Percentiles rank a stretch among this genome's conserved stretches.
Evolutionary conservation across 2,329 filamentous ascomycete genomes (phyloP).

Genomic region (Trichoderma lentiforme): DNA sequence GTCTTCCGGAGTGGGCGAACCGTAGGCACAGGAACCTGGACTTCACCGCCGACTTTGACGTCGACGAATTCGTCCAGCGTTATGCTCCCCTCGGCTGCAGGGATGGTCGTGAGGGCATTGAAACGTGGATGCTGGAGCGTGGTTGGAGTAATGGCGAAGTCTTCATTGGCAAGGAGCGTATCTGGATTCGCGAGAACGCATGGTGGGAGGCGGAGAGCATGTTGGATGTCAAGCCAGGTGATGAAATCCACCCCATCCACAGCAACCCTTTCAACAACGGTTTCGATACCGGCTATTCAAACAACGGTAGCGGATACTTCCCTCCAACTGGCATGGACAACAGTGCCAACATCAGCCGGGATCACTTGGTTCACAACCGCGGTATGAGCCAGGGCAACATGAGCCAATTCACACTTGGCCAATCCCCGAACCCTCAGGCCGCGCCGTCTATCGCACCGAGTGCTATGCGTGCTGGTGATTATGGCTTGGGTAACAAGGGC

Average conservation of each 20-base stretch:
- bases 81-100: slow-evolving; percentile 82
- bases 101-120: slow-evolving; percentile 87
- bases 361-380: slow-evolving; percentile 65
- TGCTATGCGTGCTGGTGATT: slow-evolving; percentile 69
- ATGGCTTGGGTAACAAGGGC: slow-evolving; percentile 82
- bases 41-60: slow-evolving; percentile 94
- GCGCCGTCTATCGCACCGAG: slow-evolving; percentile 61
- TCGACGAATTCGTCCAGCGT: slow-evolving; percentile 83
- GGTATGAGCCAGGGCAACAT: slow-evolving; percentile 54
- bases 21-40: slow-evolving; percentile 86
- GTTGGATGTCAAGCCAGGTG: slow-evolving; percentile 78
- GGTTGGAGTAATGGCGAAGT: slow-evolving; percentile 99
- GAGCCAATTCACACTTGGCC: slow-evolving; percentile 51
- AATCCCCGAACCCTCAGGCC: slow-evolving; percentile 36
- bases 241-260: slow-evolving; percentile 40
- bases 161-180: slow-evolving; percentile 80
- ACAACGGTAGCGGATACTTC: slow-evolving; percentile 68
- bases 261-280: slow-evolving; percentile 44
- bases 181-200: slow-evolving; percentile 90
- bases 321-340: slow-evolving; percentile 57
- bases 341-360: slow-evolving; percentile 64
- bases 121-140: slow-evolving; percentile 89
- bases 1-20: slow-evolving; percentile 94
- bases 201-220: slow-evolving; percentile 99
- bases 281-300: slow-evolving; percentile 71